A percentile compares a stretch with the other conserved stretches of the same genome.
Evolutionary conservation across 768 basidiomycete genomes (phyloP).

Genomic region (Suillus alpinus): DNA sequence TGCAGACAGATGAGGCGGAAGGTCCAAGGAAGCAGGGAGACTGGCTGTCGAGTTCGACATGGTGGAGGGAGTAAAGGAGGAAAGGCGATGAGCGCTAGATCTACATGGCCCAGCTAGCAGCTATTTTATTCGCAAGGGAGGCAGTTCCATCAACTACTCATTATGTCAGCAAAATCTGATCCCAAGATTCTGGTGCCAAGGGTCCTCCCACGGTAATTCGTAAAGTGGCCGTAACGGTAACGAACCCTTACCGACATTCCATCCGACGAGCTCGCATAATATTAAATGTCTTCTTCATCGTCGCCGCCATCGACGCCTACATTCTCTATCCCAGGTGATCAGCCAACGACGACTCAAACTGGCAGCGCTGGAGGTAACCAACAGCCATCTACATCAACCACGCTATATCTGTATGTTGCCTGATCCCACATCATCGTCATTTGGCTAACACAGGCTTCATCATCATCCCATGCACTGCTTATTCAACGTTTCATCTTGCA

Average conservation of each 20-base stretch:
- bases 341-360: background rate
- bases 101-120: background rate
- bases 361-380: background rate
- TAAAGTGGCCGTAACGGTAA: background rate
- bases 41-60: conserved; percentile 16
- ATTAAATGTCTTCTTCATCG: conserved; percentile 7
- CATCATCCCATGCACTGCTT: conserved; percentile 4
- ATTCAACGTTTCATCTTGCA: background rate
- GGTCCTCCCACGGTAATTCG: conserved; percentile 1
- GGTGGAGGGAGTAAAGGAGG: background rate
- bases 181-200: background rate
- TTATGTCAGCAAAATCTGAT: conserved; percentile 6
- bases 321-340: background rate
- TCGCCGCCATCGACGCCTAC: conserved; percentile 4
- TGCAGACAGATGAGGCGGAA: conserved; percentile 74
- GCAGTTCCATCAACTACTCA: conserved; percentile 22
- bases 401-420: conserved; percentile 30
- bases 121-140: conserved; percentile 14
- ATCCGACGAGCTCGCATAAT: background rate
- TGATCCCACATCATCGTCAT: conserved; percentile 6
- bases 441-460: conserved; percentile 9
- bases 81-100: conserved; percentile 2
- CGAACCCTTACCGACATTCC: background rate
- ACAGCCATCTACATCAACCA: conserved; percentile 16
- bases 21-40: conserved; percentile 69